Evolutionary conservation across 495 filamentous ascomycete species (phyloP).

Genomic region (Tuber calosporum): DNA sequence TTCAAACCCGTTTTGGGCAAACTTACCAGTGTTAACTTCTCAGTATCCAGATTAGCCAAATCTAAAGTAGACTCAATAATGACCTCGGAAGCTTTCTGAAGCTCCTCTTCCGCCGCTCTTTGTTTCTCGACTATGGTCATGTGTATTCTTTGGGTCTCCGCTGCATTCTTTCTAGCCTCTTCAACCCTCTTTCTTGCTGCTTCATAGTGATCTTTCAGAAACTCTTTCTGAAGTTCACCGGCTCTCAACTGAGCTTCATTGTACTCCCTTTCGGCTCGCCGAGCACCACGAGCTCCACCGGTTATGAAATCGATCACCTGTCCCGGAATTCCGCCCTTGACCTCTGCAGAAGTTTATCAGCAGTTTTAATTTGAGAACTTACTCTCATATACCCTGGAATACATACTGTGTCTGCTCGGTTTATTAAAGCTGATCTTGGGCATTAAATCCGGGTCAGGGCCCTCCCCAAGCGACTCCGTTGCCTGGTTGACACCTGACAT

Average conservation of each 20-base stretch:
- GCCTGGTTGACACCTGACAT: not conserved
- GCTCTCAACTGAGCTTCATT: not conserved
- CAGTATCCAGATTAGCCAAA: not conserved
- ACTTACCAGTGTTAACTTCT: conserved; percentile 1
- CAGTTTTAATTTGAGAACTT: not conserved
- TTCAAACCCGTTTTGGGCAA: not conserved
- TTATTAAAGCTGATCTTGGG: not conserved
- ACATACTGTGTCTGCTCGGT: not conserved
- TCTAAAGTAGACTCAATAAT: conserved; percentile 1
- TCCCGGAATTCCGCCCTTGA: not conserved
- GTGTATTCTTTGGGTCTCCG: not conserved
- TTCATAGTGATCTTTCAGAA: not conserved
- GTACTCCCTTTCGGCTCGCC: not conserved
- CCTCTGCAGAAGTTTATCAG: not conserved
- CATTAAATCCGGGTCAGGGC: not conserved
- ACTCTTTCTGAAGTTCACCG: not conserved
- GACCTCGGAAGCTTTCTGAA: not conserved
- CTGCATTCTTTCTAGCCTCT: not conserved
- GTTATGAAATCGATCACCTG: not conserved
- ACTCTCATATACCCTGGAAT: not conserved
- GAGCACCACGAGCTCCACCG: not conserved
- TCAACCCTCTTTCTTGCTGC: not conserved
- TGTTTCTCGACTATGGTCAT: not conserved
- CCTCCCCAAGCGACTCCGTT: not conserved
- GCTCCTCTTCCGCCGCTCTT: not conserved